phyloP scores from a whole-genome alignment of 306 rosid genomes.

The Gleditsia sinensis region DNA sequence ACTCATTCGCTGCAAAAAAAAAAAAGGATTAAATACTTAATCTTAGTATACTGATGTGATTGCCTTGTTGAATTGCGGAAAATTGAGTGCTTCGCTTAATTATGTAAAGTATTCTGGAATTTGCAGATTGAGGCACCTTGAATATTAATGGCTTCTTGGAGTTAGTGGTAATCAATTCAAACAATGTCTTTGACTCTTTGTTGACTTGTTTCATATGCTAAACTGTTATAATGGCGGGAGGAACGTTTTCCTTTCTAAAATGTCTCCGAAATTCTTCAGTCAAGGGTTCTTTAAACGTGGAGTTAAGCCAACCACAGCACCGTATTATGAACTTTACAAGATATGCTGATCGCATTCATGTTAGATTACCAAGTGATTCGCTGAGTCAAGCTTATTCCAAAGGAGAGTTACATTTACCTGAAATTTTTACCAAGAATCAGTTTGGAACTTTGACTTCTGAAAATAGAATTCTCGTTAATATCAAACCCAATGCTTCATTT shows the following conservation, averaged over 20 bases:
- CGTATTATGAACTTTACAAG: conserved; percentile 30
- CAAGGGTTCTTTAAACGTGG: conserved; percentile 30
- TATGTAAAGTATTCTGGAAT: conserved; percentile 26
- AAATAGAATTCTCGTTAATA: conserved; percentile 18
- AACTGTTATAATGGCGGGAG: conserved; percentile 56
- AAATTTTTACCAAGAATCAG: conserved; percentile 11
- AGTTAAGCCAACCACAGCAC: conserved; percentile 31
- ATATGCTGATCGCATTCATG: conserved; percentile 16
- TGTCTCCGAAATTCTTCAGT: conserved; percentile 41
- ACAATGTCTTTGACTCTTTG: conserved; percentile 14
- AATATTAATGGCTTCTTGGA: conserved; percentile 9
- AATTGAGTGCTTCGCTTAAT: conserved; percentile 1
- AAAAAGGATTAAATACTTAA: conserved; percentile 11
- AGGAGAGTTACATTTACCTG: conserved; percentile 29
- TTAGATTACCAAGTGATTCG: conserved; percentile 41
- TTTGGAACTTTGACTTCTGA: conserved; percentile 25
- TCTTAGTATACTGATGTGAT: conserved; percentile 9
- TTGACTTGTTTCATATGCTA: conserved; percentile 25
- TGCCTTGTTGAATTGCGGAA: conserved; percentile 25
- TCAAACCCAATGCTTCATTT: conserved; percentile 36
- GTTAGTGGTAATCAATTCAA: not conserved
- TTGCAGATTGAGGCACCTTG: conserved; percentile 40
- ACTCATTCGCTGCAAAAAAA: not conserved
- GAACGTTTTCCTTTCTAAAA: conserved; percentile 47
- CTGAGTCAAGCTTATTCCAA: conserved; percentile 23